Evolutionary conservation across 495 filamentous ascomycete genomes (phyloP).

Genomic region (Aspergillus homomorphus): DNA sequence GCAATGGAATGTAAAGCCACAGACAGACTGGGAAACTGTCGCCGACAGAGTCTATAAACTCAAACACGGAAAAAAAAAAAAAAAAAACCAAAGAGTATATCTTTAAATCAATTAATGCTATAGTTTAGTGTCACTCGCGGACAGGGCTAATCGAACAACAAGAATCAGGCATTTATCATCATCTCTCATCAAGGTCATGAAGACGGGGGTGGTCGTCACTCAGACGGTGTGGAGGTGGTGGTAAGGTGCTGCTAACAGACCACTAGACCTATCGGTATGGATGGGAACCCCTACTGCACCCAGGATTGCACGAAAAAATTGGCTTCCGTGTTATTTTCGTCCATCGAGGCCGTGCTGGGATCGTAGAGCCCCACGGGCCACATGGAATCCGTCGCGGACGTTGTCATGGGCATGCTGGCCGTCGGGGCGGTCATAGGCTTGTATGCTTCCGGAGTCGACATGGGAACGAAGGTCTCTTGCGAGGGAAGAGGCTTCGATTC

Average conservation of each 20-base stretch:
- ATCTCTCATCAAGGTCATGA: slow-evolving; percentile 55
- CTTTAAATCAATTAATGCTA: slow-evolving; percentile 35
- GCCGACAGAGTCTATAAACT: background rate
- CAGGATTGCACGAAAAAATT: slow-evolving; percentile 29
- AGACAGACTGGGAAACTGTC: background rate
- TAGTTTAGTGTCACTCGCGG: slow-evolving; percentile 37
- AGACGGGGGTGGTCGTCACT: slow-evolving; percentile 34
- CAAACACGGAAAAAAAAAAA: background rate
- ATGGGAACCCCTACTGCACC: slow-evolving; percentile 29
- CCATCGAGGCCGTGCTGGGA: slow-evolving; percentile 29
- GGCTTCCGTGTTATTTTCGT: slow-evolving; percentile 27
- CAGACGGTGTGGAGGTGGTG: slow-evolving; percentile 47
- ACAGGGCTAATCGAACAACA: slow-evolving; percentile 41
- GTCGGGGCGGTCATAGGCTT: slow-evolving; percentile 23
- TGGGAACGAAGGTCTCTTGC: slow-evolving; percentile 31
- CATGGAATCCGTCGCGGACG: slow-evolving; percentile 33
- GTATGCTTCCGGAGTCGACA: slow-evolving; percentile 29
- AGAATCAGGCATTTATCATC: slow-evolving; percentile 48
- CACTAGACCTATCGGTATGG: slow-evolving; percentile 7
- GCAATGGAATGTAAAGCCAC: background rate
- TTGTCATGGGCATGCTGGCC: slow-evolving; percentile 23
- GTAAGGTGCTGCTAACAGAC: slow-evolving; percentile 35
- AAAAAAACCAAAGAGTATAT: slow-evolving; percentile 4
- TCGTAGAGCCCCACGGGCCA: slow-evolving; percentile 42
- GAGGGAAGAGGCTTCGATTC: slow-evolving; percentile 36